phyloP scores from a whole-genome alignment of 78 protist genomes.

The Dictyostelium capitatum region DNA sequence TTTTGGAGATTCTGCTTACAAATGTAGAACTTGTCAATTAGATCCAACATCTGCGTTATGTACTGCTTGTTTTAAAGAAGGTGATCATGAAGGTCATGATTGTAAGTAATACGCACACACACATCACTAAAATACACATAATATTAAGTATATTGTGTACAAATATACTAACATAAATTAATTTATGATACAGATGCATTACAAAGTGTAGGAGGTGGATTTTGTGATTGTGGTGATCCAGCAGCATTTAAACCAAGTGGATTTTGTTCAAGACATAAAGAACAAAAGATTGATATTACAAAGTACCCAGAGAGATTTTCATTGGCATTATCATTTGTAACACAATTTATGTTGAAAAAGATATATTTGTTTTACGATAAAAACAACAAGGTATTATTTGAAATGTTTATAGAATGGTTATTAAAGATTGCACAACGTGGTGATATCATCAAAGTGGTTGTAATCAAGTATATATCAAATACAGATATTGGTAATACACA shows the following conservation, averaged over 20 bases:
- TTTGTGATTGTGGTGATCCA: constrained; percentile 92
- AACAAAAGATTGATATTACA: constrained; percentile 50
- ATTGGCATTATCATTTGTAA: constrained; percentile 20
- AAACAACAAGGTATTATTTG: background rate
- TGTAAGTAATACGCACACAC: constrained; percentile 42
- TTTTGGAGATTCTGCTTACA: constrained; percentile 87
- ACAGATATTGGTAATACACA: constrained; percentile 56
- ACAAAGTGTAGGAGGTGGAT: constrained; percentile 87
- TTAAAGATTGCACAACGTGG: constrained; percentile 61
- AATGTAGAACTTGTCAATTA: constrained; percentile 92
- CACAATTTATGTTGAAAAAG: constrained; percentile 52
- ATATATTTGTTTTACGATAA: constrained; percentile 42
- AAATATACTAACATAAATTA: no score
- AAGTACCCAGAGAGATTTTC: constrained; percentile 69
- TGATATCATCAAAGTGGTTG: constrained; percentile 55
- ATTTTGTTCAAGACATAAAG: constrained; percentile 62
- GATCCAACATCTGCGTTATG: constrained; percentile 94
- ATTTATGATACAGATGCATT: constrained; percentile 52
- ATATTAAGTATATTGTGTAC: background rate
- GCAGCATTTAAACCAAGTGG: constrained; percentile 62
- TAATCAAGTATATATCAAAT: constrained; percentile 52
- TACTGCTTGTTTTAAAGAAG: constrained; percentile 85
- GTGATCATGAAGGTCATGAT: constrained; percentile 93
- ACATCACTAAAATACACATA: background rate
- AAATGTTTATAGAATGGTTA: constrained; percentile 56